phyloP scores from a whole-genome alignment of 495 filamentous ascomycete species.

The Aspergillus incahuasiensis region DNA sequence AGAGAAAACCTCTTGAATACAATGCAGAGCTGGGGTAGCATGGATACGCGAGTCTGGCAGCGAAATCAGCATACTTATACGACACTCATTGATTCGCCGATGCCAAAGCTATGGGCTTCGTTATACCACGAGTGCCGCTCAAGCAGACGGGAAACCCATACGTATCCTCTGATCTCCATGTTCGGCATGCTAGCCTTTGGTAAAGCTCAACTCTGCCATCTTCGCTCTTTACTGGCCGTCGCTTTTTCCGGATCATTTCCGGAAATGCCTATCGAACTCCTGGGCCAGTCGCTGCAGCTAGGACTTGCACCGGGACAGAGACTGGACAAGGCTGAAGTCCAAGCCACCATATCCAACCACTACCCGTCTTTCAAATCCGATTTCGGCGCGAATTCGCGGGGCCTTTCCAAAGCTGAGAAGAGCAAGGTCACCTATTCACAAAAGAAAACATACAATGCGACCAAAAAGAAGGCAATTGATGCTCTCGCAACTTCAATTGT shows the following conservation, averaged over 20 bases:
- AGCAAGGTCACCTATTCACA: too few relatives aligned
- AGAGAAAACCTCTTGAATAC: too few relatives aligned
- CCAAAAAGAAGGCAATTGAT: background rate
- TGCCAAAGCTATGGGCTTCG: constrained; percentile 15
- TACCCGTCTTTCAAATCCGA: constrained; percentile 4
- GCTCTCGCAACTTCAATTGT: background rate
- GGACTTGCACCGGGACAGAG: background rate
- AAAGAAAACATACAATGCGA: background rate
- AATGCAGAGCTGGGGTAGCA: too few relatives aligned
- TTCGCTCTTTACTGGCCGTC: constrained; percentile 9
- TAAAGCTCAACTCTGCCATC: constrained; percentile 1
- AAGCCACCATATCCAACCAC: background rate
- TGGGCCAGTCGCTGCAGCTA: background rate
- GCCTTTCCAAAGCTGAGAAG: background rate
- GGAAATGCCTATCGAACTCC: background rate
- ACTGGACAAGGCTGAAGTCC: background rate
- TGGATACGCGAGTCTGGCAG: too few relatives aligned
- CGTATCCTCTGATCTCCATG: constrained; percentile 13
- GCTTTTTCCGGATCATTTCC: constrained; percentile 12
- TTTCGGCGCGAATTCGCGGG: background rate
- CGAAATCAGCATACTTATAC: too few relatives aligned
- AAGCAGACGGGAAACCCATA: constrained; percentile 4
- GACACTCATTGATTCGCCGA: background rate
- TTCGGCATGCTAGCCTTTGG: background rate
- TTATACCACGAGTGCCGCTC: constrained; percentile 14